Evolutionary conservation across 2,329 filamentous ascomycete species (phyloP), one percentile per base, ranked within the genome.

Genomic region (Sphaerulina populicola): DNA sequence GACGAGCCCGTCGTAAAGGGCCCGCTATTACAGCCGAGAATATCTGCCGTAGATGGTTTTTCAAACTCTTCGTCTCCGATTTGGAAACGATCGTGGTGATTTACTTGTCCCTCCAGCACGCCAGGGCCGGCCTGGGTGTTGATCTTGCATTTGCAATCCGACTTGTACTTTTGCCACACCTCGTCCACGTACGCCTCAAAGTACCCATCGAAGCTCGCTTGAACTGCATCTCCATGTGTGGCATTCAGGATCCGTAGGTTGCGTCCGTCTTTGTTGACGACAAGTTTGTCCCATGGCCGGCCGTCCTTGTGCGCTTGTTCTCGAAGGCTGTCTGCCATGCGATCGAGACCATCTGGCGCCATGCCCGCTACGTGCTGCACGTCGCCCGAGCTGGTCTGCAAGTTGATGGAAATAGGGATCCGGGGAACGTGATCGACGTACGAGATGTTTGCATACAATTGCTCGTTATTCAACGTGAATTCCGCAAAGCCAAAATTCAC

Each of bases 11-110:
- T 63, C 51, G 73, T 72, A 60, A 85, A 85, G 0, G 81, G 80
- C 0, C 82, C 82, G 6, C 75, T 80, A 62, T 79, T 83, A 68
- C 82, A 86, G 29, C 77, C 78, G 56, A 86, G 78, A 52, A 88
- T 82, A 64, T 88, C 84, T 9, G 71, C 71, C 0, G 79, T 80
- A 3, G 69, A 75, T 0, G 84, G 83, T 53, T 77, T 74, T 1
- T 63, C 53, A 64, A 87, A 87, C 1, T 71, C 68, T 31, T 70
- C 68, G 7, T 68, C 63, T 1, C 70, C 69, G 45, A 81, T 75
- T 3, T 67, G 66, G 10, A 81, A 64, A 41, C 61, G 61, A 29
- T 66, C 64, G 7, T 58, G 56, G 23, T 67, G 60, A 8, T 63
- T 58, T 29, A 82, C 74, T n/a, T 65, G 65, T 18, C 78, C 81